phyloP scores from a whole-genome alignment of 306 rosid species.

The Macrotyloma uniflorum region DNA sequence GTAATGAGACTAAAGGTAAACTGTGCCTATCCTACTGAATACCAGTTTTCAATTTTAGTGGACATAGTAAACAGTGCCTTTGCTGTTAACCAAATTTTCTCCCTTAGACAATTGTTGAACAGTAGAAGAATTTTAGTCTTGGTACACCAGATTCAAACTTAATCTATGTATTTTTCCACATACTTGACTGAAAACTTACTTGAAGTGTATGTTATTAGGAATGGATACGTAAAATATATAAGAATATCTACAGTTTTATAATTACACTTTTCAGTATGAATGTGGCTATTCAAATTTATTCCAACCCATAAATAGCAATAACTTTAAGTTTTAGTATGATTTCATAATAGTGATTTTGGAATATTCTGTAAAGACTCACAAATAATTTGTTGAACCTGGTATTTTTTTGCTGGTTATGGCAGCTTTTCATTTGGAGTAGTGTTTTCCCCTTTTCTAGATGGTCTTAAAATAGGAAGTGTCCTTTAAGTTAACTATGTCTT shows the following conservation, averaged over 20 bases:
- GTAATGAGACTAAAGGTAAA: slow-evolving; percentile 92
- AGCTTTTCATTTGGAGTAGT: not conserved
- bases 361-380: not conserved
- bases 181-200: not conserved
- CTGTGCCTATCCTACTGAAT: not conserved
- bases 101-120: not conserved
- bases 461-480: not conserved
- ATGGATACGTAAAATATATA: not conserved
- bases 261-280: not conserved
- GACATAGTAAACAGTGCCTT: not conserved
- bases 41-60: not conserved
- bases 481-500: not conserved
- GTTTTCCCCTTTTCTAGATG: not conserved
- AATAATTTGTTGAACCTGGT: not conserved
- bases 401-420: not conserved
- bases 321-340: not conserved
- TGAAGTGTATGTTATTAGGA: not conserved
- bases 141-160: slow-evolving; percentile 16
- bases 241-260: not conserved
- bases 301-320: not conserved
- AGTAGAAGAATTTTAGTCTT: not conserved
- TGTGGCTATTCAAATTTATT: not conserved
- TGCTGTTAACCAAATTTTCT: not conserved
- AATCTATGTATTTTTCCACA: not conserved
- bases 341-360: slow-evolving; percentile 6